Conservation (phyloP, 2,329 filamentous ascomycete genomes). For the Neofusicoccum sp. region DNA sequence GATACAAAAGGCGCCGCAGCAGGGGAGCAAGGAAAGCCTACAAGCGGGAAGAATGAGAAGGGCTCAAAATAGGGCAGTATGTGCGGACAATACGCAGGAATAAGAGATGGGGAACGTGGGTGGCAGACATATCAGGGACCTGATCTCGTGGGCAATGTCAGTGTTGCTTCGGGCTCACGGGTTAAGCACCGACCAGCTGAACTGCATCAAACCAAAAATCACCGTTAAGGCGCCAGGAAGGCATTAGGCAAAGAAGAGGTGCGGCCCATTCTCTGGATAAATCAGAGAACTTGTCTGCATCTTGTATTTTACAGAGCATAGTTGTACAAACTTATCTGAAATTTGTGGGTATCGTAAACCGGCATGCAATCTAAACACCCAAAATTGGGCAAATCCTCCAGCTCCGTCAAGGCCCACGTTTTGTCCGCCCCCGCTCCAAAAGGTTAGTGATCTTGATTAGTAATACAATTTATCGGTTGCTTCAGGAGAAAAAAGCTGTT, state of each 20-base stretch:
- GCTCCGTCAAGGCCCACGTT: neutral
- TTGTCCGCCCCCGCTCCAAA: too few species aligned
- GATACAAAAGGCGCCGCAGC: slow-evolving; percentile 22
- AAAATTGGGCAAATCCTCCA: too few species aligned
- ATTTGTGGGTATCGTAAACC: neutral
- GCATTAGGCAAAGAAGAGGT: neutral
- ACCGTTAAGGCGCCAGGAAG: neutral
- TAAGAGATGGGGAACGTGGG: too few species aligned
- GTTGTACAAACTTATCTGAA: neutral
- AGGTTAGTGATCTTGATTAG: too few species aligned
- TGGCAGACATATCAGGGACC: too few species aligned
- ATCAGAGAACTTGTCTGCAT: neutral
- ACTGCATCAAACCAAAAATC: neutral
- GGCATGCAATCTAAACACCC: neutral
- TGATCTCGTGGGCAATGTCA: too few species aligned
- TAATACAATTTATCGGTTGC: too few species aligned
- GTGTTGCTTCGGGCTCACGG: too few species aligned
- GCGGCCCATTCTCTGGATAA: neutral
- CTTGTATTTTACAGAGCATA: neutral
- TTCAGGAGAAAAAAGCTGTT: neutral
- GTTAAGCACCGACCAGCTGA: too few species aligned
- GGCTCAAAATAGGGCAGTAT: slow-evolving; percentile 10
- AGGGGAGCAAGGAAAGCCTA: slow-evolving; percentile 5
- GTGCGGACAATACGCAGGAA: too few species aligned
- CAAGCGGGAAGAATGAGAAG: slow-evolving; percentile 20